Evolutionary conservation across 176 grass and related monocot species (phyloP).

Genomic region (Elymus sibiricus): DNA sequence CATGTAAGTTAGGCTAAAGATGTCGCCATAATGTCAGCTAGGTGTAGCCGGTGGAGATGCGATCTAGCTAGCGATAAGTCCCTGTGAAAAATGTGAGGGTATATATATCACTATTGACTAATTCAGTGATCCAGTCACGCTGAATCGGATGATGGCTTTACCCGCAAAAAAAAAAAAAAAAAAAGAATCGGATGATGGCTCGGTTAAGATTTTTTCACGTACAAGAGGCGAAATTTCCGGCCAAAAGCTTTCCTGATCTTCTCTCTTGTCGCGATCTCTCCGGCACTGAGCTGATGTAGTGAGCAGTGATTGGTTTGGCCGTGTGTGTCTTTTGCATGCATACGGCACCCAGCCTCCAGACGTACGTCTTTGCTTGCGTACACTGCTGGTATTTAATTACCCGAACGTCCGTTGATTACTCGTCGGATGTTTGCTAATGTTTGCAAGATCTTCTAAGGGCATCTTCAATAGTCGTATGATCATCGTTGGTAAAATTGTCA

Average conservation of each 20-base stretch:
- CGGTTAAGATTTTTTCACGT: not conserved
- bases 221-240: not conserved
- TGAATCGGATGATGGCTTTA: conserved; percentile 10
- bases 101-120: not conserved
- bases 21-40: not conserved
- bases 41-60: not conserved
- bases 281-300: not conserved
- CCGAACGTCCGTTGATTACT: not conserved
- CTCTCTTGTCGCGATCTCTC: not conserved
- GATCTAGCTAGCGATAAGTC: not conserved
- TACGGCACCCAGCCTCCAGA: not conserved
- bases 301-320: not conserved
- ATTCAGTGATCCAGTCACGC: not conserved
- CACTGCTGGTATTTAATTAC: not conserved
- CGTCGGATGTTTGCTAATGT: too few species aligned
- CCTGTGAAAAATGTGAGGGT: not conserved
- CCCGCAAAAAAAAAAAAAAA: too few species aligned
- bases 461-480: too few species aligned
- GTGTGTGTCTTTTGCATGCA: not conserved
- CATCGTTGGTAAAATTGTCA: too few species aligned
- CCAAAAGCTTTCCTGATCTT: not conserved
- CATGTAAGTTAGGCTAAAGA: not conserved
- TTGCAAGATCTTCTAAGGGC: too few species aligned
- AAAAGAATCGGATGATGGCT: conserved; percentile 7
- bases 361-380: not conserved